Evolutionary conservation across 1,284 basidiomycete species (phyloP).

Genomic region (Tetrapyrgos nigripes): DNA sequence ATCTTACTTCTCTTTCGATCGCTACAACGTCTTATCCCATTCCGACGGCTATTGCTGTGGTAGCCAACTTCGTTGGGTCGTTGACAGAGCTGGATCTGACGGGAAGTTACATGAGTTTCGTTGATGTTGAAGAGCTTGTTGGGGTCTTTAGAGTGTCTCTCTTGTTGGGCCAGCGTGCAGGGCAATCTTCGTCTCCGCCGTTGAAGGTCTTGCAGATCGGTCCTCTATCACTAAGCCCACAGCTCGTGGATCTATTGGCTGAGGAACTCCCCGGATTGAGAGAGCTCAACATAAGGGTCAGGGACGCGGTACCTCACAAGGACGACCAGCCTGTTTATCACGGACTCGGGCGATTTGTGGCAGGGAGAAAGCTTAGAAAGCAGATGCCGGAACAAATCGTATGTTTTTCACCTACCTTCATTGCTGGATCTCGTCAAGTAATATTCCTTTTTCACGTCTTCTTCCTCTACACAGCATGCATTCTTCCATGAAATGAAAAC

Average conservation of each 20-base stretch:
- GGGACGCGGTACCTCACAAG: slow-evolving; percentile 7
- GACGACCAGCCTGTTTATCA: slow-evolving; percentile 8
- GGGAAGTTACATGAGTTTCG: slow-evolving; percentile 6
- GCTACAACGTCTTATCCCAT: slow-evolving; percentile 7
- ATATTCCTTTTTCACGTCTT: too few relatives aligned
- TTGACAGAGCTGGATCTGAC: slow-evolving; percentile 13
- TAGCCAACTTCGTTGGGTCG: neutral
- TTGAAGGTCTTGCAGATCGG: slow-evolving; percentile 8
- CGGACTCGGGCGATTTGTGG: neutral
- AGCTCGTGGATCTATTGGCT: slow-evolving; percentile 14
- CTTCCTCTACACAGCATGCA: too few relatives aligned
- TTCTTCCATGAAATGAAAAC: too few relatives aligned
- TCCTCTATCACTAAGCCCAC: slow-evolving; percentile 9
- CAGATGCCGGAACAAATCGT: neutral
- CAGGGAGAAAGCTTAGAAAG: neutral
- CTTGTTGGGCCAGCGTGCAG: neutral
- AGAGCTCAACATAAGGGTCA: slow-evolving; percentile 8
- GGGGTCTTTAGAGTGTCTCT: neutral
- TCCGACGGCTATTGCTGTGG: slow-evolving; percentile 3
- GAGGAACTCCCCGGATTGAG: slow-evolving; percentile 1
- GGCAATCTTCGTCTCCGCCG: too few relatives aligned
- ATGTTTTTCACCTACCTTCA: neutral
- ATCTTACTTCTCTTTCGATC: slow-evolving; percentile 6
- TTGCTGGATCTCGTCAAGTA: too few relatives aligned
- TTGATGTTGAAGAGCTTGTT: slow-evolving; percentile 3